Evolutionary conservation across 2,329 filamentous ascomycete genomes (phyloP).

Genomic region (Lecanicillium sp.): DNA sequence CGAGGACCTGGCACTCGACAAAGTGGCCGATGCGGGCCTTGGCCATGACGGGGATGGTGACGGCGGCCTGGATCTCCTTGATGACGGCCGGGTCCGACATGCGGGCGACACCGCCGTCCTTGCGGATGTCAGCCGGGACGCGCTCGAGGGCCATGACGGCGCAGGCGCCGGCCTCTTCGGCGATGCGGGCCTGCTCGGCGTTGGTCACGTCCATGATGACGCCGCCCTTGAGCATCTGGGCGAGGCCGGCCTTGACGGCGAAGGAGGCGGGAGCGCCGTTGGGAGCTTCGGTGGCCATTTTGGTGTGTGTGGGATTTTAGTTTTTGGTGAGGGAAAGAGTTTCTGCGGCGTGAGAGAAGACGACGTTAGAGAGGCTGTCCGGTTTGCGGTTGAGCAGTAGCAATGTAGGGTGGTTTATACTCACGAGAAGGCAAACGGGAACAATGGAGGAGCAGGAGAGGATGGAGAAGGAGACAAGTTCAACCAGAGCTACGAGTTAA

Average conservation of each 20-base stretch:
- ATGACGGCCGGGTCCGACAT: slow-evolving; percentile 97
- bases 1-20: slow-evolving; percentile 96
- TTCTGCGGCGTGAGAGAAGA: slow-evolving; percentile 2
- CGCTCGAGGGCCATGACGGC: slow-evolving; percentile 99
- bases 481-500: too few relatives aligned
- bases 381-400: too few relatives aligned
- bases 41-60: slow-evolving; percentile 98
- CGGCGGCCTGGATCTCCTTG: slow-evolving; percentile 86
- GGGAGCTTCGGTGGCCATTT: slow-evolving; percentile 26
- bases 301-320: slow-evolving; percentile 7
- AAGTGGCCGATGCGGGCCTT: slow-evolving; percentile 98
- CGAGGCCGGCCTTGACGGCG: slow-evolving; percentile 87
- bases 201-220: slow-evolving; percentile 99
- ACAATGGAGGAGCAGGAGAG: too few relatives aligned
- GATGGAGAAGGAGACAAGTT: too few relatives aligned
- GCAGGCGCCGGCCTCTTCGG: slow-evolving; percentile 89
- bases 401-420: too few relatives aligned
- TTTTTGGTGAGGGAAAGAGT: neutral
- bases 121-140: slow-evolving; percentile 91
- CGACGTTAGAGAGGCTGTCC: too few relatives aligned
- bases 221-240: slow-evolving; percentile 97
- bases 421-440: too few relatives aligned
- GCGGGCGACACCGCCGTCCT: slow-evolving; percentile 84
- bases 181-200: slow-evolving; percentile 89
- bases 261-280: slow-evolving; percentile 48